Evolutionary conservation across 2,329 filamentous ascomycete genomes (phyloP), one percentile per base, ranked within the genome.

Genomic region (Grosmannia penicillata): DNA sequence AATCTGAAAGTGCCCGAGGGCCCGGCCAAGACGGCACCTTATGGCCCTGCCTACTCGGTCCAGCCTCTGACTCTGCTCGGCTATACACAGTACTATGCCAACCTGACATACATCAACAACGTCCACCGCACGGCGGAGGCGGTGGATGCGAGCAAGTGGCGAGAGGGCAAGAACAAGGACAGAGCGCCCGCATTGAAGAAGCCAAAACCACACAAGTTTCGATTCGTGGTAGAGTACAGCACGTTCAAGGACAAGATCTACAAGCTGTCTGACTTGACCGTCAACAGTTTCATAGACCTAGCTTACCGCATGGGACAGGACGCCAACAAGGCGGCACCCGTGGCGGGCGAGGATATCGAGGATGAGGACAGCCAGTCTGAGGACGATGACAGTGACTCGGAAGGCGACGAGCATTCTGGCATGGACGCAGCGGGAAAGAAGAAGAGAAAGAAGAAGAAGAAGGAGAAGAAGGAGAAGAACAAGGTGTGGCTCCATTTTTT

Each of bases 81-180:
- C 6, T 95, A 85, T 56, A 85, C 76, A 4, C 91, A 98, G 51
- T 95, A 93, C 57, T 95, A 76, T 56, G 86, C 89, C 43, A 98
- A 98, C 55, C 62, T 98, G n/a, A 96, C 89, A 0, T 62, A 74
- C 42, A 78, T 94, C 58, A 93, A 96, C 59, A 82, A 86, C 49
- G 73, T 82, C 43, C 67, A 76, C 10, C 17, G 21, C 34, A 51
- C 57, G 2, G 45, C 43, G 2, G 45, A 51, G 24, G 56, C 57
- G 8, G 27, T 35, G 2, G 39, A 36, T 13, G 22, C 21, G 17
- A 32, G 52, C 8, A 66, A 64, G 44, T 81, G 79, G 75, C 71
- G 73, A 26, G 62, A 75, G 41, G 78, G 77, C 38, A 78, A 75
- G 49, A 70, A 78, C 52, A 60, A 65, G 37, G 67, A 67, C 44